Base-by-base conservation (phyloP, 2,329 filamentous ascomycete genomes). In the Coleophoma crateriformis region DNA sequence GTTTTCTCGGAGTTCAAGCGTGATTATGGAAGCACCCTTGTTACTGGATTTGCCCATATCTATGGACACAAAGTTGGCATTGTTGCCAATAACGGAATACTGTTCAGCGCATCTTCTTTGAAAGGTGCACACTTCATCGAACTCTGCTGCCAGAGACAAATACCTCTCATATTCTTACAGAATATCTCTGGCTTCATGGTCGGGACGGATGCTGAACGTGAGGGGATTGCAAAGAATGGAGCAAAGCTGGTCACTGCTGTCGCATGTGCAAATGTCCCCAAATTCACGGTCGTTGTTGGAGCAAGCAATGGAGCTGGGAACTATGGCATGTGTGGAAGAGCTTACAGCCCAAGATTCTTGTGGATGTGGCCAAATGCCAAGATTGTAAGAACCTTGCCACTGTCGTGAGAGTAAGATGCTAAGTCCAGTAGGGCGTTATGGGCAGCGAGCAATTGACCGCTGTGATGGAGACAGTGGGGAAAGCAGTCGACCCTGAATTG, bases 101-200 rank as follows among this genome's bases (percentile, higher is more conserved):
- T 99, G 7, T 95, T 97, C 74, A 90, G 88, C 49, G 82, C 90
- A 46, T 90, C 88, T 10, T 85, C 90, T 8, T 78, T 96, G 54
- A 99, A 99, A 71, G 94, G 91, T 34, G 90, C 94, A 0, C 94
- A 99, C 71, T 99, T 99, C 68, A 90, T 97, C 61, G 89, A 99
- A 70, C 81, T 99, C 4, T 97, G 92, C 73, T 79, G 87, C 32
- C 90, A 96, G 69, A 86, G 94, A 50, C 84, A 88, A 48, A 88
- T 97, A 50, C 92, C 94, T 1, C 76, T 97, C 10, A 78, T 97
- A 46, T 97, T 97, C 71, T 74, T 99, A 17, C 94, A 99, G 68
- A 97, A 99, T 68, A 97, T 99, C 65, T 86, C 85, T 6, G 94
- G 94, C 40, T 99, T 99, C 79, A 99, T 99, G 94, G 94, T 99